Conservation (phyloP, 371 early-diverging fungal genomes). For the Batkoa obscura region DNA sequence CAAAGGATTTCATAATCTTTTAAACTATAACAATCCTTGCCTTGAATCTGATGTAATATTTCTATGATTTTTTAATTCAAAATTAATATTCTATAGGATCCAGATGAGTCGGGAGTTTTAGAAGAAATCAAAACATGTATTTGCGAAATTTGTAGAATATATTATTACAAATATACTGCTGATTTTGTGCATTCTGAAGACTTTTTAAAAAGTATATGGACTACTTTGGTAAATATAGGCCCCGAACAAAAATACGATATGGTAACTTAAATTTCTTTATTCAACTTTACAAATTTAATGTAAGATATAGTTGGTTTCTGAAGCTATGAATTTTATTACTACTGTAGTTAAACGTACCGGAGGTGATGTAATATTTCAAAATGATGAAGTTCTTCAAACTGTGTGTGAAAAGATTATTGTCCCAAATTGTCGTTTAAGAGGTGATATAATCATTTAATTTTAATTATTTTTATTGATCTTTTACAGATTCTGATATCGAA, state of each 20-base stretch:
- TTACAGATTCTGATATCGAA: slow-evolving; percentile 68
- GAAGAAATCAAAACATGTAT: slow-evolving; percentile 77
- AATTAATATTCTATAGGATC: slow-evolving; percentile 26
- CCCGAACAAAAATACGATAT: slow-evolving; percentile 57
- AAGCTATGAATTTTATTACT: slow-evolving; percentile 70
- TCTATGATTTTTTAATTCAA: neutral
- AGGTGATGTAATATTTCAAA: slow-evolving; percentile 44
- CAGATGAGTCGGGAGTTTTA: slow-evolving; percentile 65
- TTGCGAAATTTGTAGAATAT: slow-evolving; percentile 76
- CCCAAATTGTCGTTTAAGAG: slow-evolving; percentile 76
- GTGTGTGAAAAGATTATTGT: slow-evolving; percentile 82
- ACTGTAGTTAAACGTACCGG: slow-evolving; percentile 65
- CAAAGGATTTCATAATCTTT: slow-evolving; percentile 62
- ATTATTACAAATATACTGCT: slow-evolving; percentile 75
- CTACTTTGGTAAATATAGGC: slow-evolving; percentile 49
- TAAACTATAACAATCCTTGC: slow-evolving; percentile 53
- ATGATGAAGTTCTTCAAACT: slow-evolving; percentile 38
- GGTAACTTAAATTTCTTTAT: slow-evolving; percentile 19
- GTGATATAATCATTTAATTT: slow-evolving; percentile 14
- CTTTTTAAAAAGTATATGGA: slow-evolving; percentile 76
- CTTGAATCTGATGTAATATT: slow-evolving; percentile 34
- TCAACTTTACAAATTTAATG: neutral
- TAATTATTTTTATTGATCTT: neutral
- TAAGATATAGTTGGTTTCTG: slow-evolving; percentile 49
- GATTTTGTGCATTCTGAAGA: slow-evolving; percentile 52